Conservation (phyloP, 1,284 basidiomycete genomes). For the Cryptococcus hybrid region DNA sequence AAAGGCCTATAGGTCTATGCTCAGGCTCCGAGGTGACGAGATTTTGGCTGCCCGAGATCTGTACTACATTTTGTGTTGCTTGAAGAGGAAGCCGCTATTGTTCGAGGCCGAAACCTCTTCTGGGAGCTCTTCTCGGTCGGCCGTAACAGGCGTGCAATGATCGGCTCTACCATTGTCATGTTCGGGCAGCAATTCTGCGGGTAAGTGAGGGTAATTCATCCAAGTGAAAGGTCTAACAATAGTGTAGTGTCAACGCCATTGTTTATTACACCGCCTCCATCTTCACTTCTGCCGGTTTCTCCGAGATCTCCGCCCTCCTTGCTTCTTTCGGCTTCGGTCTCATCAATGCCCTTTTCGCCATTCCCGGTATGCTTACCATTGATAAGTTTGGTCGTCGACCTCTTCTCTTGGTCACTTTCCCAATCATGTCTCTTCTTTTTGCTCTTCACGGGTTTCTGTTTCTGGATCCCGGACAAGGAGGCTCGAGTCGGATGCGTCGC, state of each 20-base stretch:
- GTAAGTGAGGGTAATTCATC: not conserved
- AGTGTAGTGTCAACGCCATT: conserved; percentile 55
- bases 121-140: conserved; percentile 62
- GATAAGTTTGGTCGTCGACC: conserved; percentile 69
- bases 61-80: conserved; percentile 52
- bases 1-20: conserved; percentile 64
- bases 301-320: conserved; percentile 49
- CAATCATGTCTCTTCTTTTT: conserved; percentile 40
- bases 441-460: conserved; percentile 46
- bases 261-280: conserved; percentile 63
- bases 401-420: conserved; percentile 58
- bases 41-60: conserved; percentile 76
- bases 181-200: conserved; percentile 14
- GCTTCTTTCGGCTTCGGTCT: conserved; percentile 64
- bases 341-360: conserved; percentile 33
- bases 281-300: conserved; percentile 58
- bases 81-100: conserved; percentile 5
- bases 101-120: conserved; percentile 32
- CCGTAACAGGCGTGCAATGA: conserved; percentile 68
- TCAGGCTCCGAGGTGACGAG: conserved; percentile 61
- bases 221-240: not conserved
- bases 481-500: conserved; percentile 13
- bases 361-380: conserved; percentile 59
- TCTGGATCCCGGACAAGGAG: conserved; percentile 12
- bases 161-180: conserved; percentile 70